phyloP scores from a whole-genome alignment of 139 green algal species.

The Chloropicon primus region DNA sequence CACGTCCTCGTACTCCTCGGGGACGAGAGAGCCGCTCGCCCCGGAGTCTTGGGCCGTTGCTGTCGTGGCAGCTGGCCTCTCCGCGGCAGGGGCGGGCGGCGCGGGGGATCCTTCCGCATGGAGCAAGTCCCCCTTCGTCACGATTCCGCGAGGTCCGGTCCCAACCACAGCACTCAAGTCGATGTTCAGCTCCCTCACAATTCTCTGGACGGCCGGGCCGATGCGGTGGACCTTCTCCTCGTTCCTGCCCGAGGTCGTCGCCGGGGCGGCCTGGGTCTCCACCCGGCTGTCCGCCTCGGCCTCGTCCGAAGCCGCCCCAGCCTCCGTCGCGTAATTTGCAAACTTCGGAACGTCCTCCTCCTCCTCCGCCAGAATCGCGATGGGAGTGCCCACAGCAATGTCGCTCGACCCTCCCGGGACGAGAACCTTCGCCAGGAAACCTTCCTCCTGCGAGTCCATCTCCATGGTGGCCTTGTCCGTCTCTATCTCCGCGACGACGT shows the following conservation, averaged over 20 bases:
- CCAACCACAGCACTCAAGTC: neutral
- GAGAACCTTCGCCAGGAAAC: constrained; percentile 71
- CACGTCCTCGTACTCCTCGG: constrained; percentile 37
- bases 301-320: neutral
- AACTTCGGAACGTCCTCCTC: constrained; percentile 28
- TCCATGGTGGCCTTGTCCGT: constrained; percentile 91
- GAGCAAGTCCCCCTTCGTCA: neutral
- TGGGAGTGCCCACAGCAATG: constrained; percentile 37
- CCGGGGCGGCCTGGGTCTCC: neutral
- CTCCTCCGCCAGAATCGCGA: constrained; percentile 80
- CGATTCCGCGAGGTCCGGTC: neutral
- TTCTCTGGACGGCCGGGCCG: neutral
- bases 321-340: constrained; percentile 12
- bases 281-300: neutral
- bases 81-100: too few relatives aligned
- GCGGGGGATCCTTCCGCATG: too few relatives aligned
- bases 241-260: neutral
- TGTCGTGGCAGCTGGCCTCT: too few relatives aligned
- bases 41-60: too few relatives aligned
- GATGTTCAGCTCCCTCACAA: neutral
- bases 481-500: constrained; percentile 80
- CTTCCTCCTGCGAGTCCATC: constrained; percentile 85
- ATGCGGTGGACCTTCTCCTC: neutral
- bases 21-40: too few relatives aligned
- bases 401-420: constrained; percentile 37